phyloP scores from a whole-genome alignment of 306 rosid genomes.

The Inga laurina region DNA sequence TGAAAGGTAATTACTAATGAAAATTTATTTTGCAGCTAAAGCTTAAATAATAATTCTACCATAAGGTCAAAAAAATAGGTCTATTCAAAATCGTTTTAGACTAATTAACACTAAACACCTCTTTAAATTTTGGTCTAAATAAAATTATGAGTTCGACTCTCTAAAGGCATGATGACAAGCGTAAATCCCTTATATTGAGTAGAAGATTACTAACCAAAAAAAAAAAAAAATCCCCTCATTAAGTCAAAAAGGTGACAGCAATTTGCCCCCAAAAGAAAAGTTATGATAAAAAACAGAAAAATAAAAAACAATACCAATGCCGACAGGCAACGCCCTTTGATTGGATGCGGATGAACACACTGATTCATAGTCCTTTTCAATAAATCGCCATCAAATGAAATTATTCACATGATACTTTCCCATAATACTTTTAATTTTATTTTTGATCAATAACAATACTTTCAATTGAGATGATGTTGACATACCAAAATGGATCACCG shows the following conservation, averaged over 20 bases:
- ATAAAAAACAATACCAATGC: neutral
- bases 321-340: neutral
- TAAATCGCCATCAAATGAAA: neutral
- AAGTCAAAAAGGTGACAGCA: neutral
- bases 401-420: neutral
- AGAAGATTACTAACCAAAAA: too few species aligned
- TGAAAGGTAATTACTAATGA: neutral
- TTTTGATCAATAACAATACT: neutral
- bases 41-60: too few species aligned
- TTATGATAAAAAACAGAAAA: neutral
- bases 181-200: too few species aligned
- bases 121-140: too few species aligned
- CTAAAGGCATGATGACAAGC: too few species aligned
- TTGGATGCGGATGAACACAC: neutral
- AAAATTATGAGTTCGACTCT: too few species aligned
- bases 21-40: neutral
- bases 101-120: too few species aligned
- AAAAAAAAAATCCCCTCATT: too few species aligned
- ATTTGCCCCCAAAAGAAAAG: neutral
- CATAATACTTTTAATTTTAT: too few species aligned
- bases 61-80: too few species aligned
- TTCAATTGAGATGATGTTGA: neutral
- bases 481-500: neutral
- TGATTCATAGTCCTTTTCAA: neutral
- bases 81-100: too few species aligned